A percentile compares a stretch with the other conserved stretches of the same genome.
These are phyloP conservation scores for Pseudozyma sp. DNA, from an alignment of 1,284 basidiomycete species.

Conservation along the genomic window DNA sequence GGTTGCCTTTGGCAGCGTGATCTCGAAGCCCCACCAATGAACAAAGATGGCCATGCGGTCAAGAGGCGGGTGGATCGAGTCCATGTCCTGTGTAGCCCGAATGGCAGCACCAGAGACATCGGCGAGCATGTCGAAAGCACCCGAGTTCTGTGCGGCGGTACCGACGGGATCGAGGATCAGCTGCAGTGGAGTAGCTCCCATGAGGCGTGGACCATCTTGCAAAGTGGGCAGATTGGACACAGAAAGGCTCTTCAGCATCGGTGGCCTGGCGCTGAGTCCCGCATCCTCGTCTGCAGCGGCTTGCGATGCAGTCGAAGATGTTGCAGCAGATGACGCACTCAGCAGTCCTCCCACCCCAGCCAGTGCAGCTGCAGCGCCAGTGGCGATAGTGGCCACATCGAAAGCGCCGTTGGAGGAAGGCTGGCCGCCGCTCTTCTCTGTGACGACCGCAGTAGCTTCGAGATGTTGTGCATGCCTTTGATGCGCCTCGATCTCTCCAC, in stretches of 20 bases:
- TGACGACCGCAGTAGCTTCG: constrained; percentile 13
- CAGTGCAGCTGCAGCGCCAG: constrained; percentile 38
- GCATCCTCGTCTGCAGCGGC: not conserved
- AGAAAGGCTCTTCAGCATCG: constrained; percentile 41
- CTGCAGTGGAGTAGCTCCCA: constrained; percentile 50
- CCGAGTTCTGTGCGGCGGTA: constrained; percentile 35
- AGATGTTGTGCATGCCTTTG: constrained; percentile 39
- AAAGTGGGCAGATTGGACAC: constrained; percentile 32
- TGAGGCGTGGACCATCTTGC: constrained; percentile 31
- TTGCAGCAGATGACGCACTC: constrained; percentile 5
- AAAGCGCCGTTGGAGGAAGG: not conserved
- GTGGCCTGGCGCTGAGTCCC: constrained; percentile 10
- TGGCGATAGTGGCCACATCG: constrained; percentile 15
- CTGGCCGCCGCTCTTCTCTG: not conserved
- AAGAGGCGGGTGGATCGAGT: constrained; percentile 51
- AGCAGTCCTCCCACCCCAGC: constrained; percentile 33
- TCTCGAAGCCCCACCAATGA: constrained; percentile 66
- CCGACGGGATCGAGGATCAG: constrained; percentile 49
- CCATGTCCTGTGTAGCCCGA: constrained; percentile 43
- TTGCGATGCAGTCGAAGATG: not conserved
- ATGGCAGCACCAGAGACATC: constrained; percentile 49
- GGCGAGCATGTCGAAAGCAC: constrained; percentile 58
- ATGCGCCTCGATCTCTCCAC: constrained; percentile 47
- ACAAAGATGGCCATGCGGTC: constrained; percentile 64
- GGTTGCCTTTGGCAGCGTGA: constrained; percentile 57